Evolutionary conservation across 805 yeast species (phyloP).

Genomic region (Cyberlindnera japonica): DNA sequence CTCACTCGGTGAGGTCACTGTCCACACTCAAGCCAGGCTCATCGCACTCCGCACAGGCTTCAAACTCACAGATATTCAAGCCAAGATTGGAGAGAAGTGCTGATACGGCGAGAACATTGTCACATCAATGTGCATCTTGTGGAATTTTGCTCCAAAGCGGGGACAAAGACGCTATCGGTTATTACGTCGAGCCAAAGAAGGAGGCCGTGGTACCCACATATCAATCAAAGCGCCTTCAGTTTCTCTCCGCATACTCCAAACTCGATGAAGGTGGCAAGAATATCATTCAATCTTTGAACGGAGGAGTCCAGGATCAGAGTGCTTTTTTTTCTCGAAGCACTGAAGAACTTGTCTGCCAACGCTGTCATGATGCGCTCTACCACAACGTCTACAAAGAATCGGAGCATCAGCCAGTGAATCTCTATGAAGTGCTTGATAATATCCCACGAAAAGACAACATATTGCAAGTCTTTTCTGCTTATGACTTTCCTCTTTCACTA

Average conservation of each 20-base stretch:
- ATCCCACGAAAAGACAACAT: slow-evolving; percentile 44
- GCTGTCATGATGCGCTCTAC: slow-evolving; percentile 53
- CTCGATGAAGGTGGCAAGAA: slow-evolving; percentile 24
- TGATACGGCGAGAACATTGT: neutral
- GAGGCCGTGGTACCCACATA: slow-evolving; percentile 6
- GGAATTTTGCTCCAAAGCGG: slow-evolving; percentile 49
- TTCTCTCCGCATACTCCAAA: slow-evolving; percentile 20
- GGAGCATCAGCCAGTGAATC: slow-evolving; percentile 32
- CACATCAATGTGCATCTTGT: slow-evolving; percentile 47
- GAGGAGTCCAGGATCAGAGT: neutral
- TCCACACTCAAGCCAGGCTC: no score
- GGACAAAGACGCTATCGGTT: slow-evolving; percentile 41
- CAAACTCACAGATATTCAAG: neutral
- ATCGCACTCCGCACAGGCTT: no score
- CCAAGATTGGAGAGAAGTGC: neutral
- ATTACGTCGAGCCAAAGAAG: slow-evolving; percentile 32
- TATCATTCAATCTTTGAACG: slow-evolving; percentile 11
- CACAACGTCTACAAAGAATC: slow-evolving; percentile 37
- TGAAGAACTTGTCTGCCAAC: slow-evolving; percentile 37
- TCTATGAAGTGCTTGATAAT: slow-evolving; percentile 29
- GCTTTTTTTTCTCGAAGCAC: neutral
- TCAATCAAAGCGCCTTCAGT: slow-evolving; percentile 17
- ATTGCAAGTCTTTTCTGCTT: slow-evolving; percentile 59
- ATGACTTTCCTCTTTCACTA: slow-evolving; percentile 63
- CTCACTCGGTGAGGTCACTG: no score